A percentile compares a stretch with the other conserved stretches of the same genome.
Evolutionary conservation across 139 green algal species (phyloP).

Genomic region (Eudorina sp.): DNA sequence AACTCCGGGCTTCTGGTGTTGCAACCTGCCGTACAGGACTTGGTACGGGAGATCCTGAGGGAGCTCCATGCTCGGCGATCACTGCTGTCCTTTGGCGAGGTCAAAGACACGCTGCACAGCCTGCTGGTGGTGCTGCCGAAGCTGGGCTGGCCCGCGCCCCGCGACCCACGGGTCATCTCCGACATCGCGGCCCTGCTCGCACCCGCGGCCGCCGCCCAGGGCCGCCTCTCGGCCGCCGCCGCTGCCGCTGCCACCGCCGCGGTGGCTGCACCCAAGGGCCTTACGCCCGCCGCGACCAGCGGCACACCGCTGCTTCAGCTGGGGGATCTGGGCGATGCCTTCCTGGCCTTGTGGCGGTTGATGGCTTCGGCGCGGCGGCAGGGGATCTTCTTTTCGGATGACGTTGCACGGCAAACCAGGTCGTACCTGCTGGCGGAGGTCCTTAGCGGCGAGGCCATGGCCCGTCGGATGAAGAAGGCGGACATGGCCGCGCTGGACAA

Average conservation of each 20-base stretch:
- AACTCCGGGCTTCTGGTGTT: too few relatives aligned
- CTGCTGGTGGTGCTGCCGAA: constrained; percentile 12
- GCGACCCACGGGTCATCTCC: background rate
- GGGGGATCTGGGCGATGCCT: background rate
- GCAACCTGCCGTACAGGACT: too few relatives aligned
- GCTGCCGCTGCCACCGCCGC: background rate
- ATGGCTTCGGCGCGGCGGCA: too few relatives aligned
- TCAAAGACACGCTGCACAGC: background rate
- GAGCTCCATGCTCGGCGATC: background rate
- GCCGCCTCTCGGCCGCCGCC: too few relatives aligned
- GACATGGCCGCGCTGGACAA: background rate
- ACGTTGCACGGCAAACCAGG: too few relatives aligned
- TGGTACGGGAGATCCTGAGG: background rate
- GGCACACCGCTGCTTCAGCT: too few relatives aligned
- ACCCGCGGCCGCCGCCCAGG: background rate
- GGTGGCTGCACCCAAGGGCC: background rate
- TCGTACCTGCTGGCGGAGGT: too few relatives aligned
- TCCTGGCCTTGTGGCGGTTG: background rate
- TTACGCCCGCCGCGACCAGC: too few relatives aligned
- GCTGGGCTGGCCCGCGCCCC: background rate
- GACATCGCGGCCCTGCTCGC: background rate
- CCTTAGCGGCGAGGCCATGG: too few relatives aligned
- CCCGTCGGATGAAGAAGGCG: background rate
- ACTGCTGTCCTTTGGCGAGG: constrained; percentile 1
- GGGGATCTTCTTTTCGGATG: too few relatives aligned